Evolutionary conservation across 768 basidiomycete species (phyloP), one percentile per base, ranked within the genome.

Genomic region (Trametes coccinea): DNA sequence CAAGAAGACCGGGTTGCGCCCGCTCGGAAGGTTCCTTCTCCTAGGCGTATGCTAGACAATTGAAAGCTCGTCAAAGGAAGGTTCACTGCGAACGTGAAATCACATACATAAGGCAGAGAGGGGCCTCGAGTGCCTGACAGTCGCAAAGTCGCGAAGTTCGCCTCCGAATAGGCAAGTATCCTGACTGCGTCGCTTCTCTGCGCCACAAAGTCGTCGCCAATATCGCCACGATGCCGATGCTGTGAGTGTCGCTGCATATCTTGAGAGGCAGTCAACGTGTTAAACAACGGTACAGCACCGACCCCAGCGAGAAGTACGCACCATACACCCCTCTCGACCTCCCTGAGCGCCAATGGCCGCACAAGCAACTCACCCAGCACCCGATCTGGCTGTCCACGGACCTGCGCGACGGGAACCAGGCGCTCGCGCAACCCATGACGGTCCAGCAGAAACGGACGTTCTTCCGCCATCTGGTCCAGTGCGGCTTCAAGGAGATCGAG

Each of bases 321-420:
- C 87, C 93, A 53, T 99, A 96, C 81, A 86, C 84, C 45, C 89
- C 94, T 31, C 73, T 96, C 60, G 79, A 86, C 63, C 82, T 95
- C 61, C 80, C 82, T 54, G 80, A 89, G 73, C 89, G 96, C 43
- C 87, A 88, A 81, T 99, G 96, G 96, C 96, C 96, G 2, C 96
- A 98, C 74, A 80, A 76, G 34, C 34, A 37, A 37, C 34, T 37
- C 34, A 37, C 34, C 34, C 34, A 11, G 34, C 34, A 37, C 34
- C 97, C 97, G 43, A 89, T 96, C 63, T 99, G 97, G 97, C 82
- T 98, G 65, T 95, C 93, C 30, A 98, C 95, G 14, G 96, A 98
- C 77, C 84, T 99, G 52, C 84, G 97, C 46, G 97, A 98, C 79
- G 97, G 97, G 58, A 98, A 99, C 73, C 97, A 98, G 73, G 90